Conservation (phyloP, 2,329 filamentous ascomycete genomes). For the Curvularia eragrostidis region DNA sequence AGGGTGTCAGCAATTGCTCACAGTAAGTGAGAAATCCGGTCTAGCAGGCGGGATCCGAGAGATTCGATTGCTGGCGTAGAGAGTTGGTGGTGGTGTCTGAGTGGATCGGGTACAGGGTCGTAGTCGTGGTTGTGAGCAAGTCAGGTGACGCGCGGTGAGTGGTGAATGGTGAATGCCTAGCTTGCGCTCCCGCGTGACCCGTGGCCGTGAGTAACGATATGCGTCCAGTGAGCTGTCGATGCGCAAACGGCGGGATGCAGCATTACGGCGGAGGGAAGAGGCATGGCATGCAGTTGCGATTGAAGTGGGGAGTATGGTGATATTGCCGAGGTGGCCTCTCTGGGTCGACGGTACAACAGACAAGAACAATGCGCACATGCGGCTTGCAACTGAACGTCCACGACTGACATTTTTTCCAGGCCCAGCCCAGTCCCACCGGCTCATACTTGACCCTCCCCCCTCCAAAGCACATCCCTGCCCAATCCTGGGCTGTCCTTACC, state of each 20-base stretch:
- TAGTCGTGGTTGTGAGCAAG: neutral
- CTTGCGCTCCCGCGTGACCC: neutral
- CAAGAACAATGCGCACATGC: conserved; percentile 16
- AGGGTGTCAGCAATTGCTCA: conserved; percentile 21
- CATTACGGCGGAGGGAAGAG: conserved; percentile 4
- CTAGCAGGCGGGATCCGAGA: neutral
- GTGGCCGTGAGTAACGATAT: neutral
- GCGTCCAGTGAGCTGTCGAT: neutral
- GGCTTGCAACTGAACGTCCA: conserved; percentile 18
- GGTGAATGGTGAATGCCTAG: neutral
- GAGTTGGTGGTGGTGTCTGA: neutral
- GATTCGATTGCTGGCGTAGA: neutral
- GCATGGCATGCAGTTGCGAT: conserved; percentile 26
- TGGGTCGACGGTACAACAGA: conserved; percentile 16
- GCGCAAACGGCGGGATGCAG: conserved; percentile 10
- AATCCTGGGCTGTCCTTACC: conserved; percentile 2
- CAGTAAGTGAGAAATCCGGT: neutral
- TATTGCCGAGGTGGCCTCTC: conserved; percentile 19
- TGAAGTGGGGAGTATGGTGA: conserved; percentile 12
- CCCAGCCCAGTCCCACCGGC: neutral
- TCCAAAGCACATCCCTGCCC: conserved; percentile 5
- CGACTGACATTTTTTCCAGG: conserved; percentile 9
- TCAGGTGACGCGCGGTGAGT: conserved; percentile 1
- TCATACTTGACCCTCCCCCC: neutral
- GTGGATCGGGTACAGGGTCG: neutral